A percentile compares a stretch with the other conserved stretches of the same genome.
Conservation (phyloP, 345 rosid species). For the Erodium maritimum region DNA sequence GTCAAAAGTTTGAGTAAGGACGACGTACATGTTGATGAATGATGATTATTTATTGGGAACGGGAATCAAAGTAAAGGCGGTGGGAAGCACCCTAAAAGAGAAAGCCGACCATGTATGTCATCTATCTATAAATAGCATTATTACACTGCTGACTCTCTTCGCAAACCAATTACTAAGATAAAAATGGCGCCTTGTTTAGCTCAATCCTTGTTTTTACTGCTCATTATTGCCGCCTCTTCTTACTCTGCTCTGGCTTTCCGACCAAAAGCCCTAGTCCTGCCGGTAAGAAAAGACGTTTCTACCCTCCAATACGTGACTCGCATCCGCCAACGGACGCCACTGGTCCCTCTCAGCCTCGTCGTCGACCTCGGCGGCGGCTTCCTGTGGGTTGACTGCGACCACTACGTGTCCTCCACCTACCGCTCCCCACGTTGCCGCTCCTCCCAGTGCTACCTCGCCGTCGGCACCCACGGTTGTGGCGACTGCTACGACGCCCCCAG, state of each 20-base stretch:
- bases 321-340: slow-evolving; percentile 49
- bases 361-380: slow-evolving; percentile 56
- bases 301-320: slow-evolving; percentile 51
- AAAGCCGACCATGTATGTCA: not conserved
- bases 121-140: slow-evolving; percentile 2
- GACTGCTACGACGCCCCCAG: slow-evolving; percentile 31
- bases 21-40: too few species aligned
- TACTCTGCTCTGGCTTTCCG: slow-evolving; percentile 31
- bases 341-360: slow-evolving; percentile 28
- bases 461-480: slow-evolving; percentile 37
- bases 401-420: slow-evolving; percentile 54
- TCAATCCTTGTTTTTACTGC: slow-evolving; percentile 1
- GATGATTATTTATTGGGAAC: too few species aligned
- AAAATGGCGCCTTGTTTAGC: slow-evolving; percentile 8
- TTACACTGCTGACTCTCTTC: slow-evolving; percentile 2
- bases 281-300: slow-evolving; percentile 47
- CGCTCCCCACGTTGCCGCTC: slow-evolving; percentile 36
- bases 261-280: slow-evolving; percentile 49
- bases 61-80: too few species aligned
- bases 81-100: slow-evolving; percentile 18
- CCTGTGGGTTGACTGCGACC: slow-evolving; percentile 56
- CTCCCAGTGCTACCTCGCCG: slow-evolving; percentile 45
- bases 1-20: too few species aligned
- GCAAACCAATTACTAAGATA: not conserved
- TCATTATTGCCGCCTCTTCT: slow-evolving; percentile 9